These are phyloP conservation scores for Cymbopogon flexuosus DNA, from an alignment of 202 grass and related monocot genomes.

Conservation along the genomic window DNA sequence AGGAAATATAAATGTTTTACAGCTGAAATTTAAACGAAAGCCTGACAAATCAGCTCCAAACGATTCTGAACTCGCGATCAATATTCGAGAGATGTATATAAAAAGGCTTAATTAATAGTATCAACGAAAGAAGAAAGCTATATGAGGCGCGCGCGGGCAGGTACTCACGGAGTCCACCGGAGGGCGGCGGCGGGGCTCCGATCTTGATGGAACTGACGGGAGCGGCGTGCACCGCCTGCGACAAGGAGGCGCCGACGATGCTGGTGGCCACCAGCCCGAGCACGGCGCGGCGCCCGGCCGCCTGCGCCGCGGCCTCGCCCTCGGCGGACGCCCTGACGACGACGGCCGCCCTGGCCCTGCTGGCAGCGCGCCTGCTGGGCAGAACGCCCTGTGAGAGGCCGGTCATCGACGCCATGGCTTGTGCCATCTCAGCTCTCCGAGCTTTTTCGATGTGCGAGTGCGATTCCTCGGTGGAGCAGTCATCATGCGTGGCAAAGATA, in stretches of 20 bases:
- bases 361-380: conserved; percentile 18
- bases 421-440: conserved; percentile 53
- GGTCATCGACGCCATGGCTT: conserved; percentile 93
- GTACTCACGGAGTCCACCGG: conserved; percentile 85
- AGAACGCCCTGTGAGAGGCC: conserved; percentile 62
- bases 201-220: conserved; percentile 58
- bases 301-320: conserved; percentile 37
- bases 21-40: background rate
- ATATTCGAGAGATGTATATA: background rate
- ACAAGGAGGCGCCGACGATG: conserved; percentile 43
- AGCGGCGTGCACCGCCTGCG: conserved; percentile 48
- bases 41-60: background rate
- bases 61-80: background rate
- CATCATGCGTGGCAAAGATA: background rate
- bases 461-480: background rate
- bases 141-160: background rate
- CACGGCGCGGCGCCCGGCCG: conserved; percentile 48
- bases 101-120: background rate
- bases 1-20: background rate
- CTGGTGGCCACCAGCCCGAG: conserved; percentile 71
- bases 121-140: background rate
- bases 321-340: conserved; percentile 39
- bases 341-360: conserved; percentile 35
- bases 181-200: conserved; percentile 59
- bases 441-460: background rate